Conservation (phyloP, 176 grass and related monocot genomes). For the Metroxylon sagu region DNA sequence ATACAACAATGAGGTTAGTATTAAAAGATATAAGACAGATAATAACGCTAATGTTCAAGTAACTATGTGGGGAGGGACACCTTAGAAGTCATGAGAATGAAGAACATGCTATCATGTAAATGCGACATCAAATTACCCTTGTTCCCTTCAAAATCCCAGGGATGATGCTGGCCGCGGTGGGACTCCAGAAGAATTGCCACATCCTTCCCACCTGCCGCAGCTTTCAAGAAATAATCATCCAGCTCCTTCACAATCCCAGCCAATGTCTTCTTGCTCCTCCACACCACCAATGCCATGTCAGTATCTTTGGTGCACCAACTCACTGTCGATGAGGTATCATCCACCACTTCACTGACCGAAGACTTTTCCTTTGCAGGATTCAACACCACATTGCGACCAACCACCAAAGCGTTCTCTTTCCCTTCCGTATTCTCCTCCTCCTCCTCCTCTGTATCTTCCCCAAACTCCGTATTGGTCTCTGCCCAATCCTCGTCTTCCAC, state of each 20-base stretch:
- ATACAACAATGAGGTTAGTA: too few relatives aligned
- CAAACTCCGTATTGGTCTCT: constrained; percentile 51
- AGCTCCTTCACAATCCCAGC: constrained; percentile 69
- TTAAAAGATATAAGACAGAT: too few relatives aligned
- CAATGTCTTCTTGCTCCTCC: constrained; percentile 52
- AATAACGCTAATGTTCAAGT: too few relatives aligned
- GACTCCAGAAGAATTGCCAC: constrained; percentile 70
- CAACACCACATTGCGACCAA: constrained; percentile 16
- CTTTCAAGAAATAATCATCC: constrained; percentile 93
- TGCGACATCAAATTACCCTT: constrained; percentile 37
- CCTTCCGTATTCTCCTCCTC: not conserved
- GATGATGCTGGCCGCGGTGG: constrained; percentile 28
- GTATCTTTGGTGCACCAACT: constrained; percentile 65
- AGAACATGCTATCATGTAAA: too few relatives aligned
- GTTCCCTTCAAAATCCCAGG: constrained; percentile 45
- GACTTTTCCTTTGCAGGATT: constrained; percentile 12
- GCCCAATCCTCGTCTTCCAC: constrained; percentile 57
- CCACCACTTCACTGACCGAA: constrained; percentile 23
- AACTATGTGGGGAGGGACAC: too few relatives aligned
- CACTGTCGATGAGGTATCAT: constrained; percentile 51
- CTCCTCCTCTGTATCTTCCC: constrained; percentile 41
- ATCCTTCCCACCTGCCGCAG: constrained; percentile 72
- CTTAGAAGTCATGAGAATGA: not conserved
- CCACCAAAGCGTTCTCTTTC: constrained; percentile 12
- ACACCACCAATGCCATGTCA: constrained; percentile 28